Evolutionary conservation across 2,329 filamentous ascomycete species (phyloP).

Genomic region (Chrysoporthe puriensis): DNA sequence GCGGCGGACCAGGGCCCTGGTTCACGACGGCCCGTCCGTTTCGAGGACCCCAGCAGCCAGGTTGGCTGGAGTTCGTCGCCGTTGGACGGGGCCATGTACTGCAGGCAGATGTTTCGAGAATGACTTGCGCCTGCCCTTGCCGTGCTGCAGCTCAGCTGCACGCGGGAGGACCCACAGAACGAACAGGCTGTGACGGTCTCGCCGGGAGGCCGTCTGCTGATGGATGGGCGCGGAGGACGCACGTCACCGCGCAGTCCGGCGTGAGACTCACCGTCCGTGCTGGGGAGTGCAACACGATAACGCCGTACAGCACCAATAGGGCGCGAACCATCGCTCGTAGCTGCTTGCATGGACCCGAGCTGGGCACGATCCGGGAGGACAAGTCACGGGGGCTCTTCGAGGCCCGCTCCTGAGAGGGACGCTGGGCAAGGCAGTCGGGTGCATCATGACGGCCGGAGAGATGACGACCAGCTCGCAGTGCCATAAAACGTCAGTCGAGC

Average conservation of each 20-base stretch:
- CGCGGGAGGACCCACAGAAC: not conserved
- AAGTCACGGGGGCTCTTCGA: not conserved
- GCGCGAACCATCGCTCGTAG: not conserved
- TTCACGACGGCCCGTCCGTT: not conserved
- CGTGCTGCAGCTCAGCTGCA: constrained; percentile 1
- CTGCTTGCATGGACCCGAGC: not conserved
- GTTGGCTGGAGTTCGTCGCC: not conserved
- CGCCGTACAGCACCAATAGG: not conserved
- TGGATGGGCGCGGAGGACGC: not conserved
- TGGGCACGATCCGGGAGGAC: not conserved
- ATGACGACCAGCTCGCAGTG: not conserved
- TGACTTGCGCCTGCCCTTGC: not conserved
- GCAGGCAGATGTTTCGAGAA: not conserved
- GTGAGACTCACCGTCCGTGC: not conserved
- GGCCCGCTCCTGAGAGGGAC: not conserved
- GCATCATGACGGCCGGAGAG: not conserved
- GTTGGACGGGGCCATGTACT: not conserved
- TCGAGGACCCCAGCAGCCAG: not conserved
- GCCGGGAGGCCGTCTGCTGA: not conserved
- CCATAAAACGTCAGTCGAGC: not conserved
- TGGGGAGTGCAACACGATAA: not conserved
- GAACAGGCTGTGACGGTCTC: not conserved
- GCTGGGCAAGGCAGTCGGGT: not conserved
- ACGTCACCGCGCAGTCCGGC: not conserved
- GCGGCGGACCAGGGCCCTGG: not conserved